Evolutionary conservation across 768 basidiomycete species (phyloP).

Genomic region (Rhizopogon roseolus): DNA sequence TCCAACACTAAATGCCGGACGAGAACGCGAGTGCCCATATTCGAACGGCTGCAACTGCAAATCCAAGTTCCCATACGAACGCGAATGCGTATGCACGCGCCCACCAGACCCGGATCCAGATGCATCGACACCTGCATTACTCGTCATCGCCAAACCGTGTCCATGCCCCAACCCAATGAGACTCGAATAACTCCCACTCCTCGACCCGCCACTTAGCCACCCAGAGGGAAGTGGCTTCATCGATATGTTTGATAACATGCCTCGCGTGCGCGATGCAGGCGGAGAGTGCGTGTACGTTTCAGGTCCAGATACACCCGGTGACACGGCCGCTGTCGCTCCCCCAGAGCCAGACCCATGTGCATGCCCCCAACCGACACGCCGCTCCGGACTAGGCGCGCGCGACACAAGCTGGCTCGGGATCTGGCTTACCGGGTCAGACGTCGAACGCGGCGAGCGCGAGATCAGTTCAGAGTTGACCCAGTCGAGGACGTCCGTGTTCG

Average conservation of each 20-base stretch:
- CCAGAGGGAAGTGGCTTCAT: slow-evolving; percentile 58
- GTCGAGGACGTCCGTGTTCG: slow-evolving; percentile 34
- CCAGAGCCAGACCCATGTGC: background rate
- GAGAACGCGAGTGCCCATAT: background rate
- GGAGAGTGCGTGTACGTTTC: slow-evolving; percentile 50
- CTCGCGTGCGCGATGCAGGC: slow-evolving; percentile 46
- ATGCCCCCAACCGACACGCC: slow-evolving; percentile 9
- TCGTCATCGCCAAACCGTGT: background rate
- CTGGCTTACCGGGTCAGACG: slow-evolving; percentile 23
- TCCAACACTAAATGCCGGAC: background rate
- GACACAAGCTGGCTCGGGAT: slow-evolving; percentile 20
- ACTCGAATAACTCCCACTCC: background rate
- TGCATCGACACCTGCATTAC: background rate
- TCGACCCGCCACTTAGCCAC: slow-evolving; percentile 22
- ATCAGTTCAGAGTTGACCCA: slow-evolving; percentile 87
- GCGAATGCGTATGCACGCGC: background rate
- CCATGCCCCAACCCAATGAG: background rate
- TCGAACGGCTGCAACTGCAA: background rate
- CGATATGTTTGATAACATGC: slow-evolving; percentile 49
- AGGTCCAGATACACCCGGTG: slow-evolving; percentile 13
- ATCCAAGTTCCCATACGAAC: background rate
- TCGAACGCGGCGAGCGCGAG: slow-evolving; percentile 32
- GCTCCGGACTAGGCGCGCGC: slow-evolving; percentile 59
- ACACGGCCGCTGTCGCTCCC: slow-evolving; percentile 1
- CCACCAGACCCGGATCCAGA: background rate